phyloP scores from a whole-genome alignment of 1,284 basidiomycete genomes.

The Cryptococcus sp. region DNA sequence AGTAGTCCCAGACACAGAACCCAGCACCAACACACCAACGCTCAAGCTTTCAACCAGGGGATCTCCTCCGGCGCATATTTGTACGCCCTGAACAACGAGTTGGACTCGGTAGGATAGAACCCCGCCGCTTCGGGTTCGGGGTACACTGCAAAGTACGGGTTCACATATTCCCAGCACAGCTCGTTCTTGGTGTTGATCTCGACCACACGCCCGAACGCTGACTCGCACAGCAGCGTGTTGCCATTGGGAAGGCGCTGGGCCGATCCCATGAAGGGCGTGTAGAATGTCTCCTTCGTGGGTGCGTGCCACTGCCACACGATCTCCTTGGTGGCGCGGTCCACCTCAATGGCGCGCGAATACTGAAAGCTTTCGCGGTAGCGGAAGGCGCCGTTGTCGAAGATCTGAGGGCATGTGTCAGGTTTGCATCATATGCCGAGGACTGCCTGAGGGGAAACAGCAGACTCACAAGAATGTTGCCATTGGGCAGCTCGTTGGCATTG shows the following conservation, averaged over 20 bases:
- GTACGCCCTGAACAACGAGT: constrained; percentile 21
- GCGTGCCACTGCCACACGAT: constrained; percentile 24
- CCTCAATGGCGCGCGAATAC: constrained; percentile 19
- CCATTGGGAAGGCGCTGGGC: constrained; percentile 22
- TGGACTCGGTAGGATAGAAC: constrained; percentile 18
- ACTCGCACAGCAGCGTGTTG: constrained; percentile 22
- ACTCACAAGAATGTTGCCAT: constrained; percentile 21
- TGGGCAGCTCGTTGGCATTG: constrained; percentile 21
- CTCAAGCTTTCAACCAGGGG: constrained; percentile 14
- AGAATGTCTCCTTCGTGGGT: constrained; percentile 22
- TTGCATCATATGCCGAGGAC: neutral
- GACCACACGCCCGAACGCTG: constrained; percentile 16
- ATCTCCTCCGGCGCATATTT: constrained; percentile 23
- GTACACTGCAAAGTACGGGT: constrained; percentile 19
- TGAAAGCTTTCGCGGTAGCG: constrained; percentile 19
- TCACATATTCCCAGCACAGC: constrained; percentile 23
- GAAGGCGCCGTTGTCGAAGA: constrained; percentile 25
- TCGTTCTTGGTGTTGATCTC: constrained; percentile 16
- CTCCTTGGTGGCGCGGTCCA: constrained; percentile 19
- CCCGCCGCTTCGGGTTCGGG: constrained; percentile 19
- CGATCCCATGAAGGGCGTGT: constrained; percentile 24
- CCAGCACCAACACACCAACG: neutral
- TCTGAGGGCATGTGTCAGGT: constrained; percentile 3
- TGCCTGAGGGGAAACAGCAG: neutral
- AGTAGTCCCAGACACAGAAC: no score